These are phyloP conservation scores for Azolla pinnata DNA, from an alignment of 75 land plant species.

Conservation along the genomic window DNA sequence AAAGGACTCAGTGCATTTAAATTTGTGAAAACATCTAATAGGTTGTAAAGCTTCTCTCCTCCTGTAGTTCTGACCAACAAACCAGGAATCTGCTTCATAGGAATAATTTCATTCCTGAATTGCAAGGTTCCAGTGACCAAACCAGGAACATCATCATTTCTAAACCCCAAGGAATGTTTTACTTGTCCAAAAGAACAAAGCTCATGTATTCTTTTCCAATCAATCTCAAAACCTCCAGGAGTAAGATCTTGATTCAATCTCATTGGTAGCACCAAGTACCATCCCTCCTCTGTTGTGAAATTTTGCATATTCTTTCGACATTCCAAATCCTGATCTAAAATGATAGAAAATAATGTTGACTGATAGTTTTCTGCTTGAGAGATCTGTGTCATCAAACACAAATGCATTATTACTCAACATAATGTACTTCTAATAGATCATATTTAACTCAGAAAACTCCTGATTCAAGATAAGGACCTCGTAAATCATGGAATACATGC, in stretches of 20 bases:
- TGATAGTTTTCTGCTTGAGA: slow-evolving; percentile 46
- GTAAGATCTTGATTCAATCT: slow-evolving; percentile 3
- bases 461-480: too few relatives aligned
- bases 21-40: slow-evolving; percentile 39
- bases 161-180: background rate
- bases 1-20: slow-evolving; percentile 46
- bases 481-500: too few relatives aligned
- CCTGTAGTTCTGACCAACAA: slow-evolving; percentile 52
- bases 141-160: background rate
- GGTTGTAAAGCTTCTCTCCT: slow-evolving; percentile 46
- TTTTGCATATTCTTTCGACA: background rate
- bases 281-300: background rate
- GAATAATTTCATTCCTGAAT: slow-evolving; percentile 40
- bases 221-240: slow-evolving; percentile 24
- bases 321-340: slow-evolving; percentile 33
- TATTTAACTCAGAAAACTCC: too few relatives aligned
- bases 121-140: slow-evolving; percentile 11
- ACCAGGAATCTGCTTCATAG: slow-evolving; percentile 25
- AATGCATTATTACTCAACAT: too few relatives aligned
- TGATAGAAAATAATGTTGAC: slow-evolving; percentile 48
- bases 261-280: background rate
- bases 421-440: too few relatives aligned
- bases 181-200: slow-evolving; percentile 49
- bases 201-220: slow-evolving; percentile 53
- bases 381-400: too few relatives aligned